A percentile compares a stretch with the other conserved stretches of the same genome.
Conservation (phyloP, 2,329 filamentous ascomycete species). For the Chalara sp. region DNA sequence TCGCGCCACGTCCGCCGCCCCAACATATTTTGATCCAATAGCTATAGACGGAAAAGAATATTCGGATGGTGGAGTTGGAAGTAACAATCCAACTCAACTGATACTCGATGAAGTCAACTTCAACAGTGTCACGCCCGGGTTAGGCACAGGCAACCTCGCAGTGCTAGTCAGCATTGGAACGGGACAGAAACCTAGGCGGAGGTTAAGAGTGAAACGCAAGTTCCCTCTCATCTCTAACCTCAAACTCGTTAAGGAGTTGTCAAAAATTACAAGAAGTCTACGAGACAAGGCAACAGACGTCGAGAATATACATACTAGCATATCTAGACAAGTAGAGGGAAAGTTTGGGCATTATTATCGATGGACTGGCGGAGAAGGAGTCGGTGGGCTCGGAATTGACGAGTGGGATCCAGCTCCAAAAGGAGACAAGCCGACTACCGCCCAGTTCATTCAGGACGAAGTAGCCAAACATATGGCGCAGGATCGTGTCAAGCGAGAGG, state of each 20-base stretch:
- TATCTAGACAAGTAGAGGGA: neutral
- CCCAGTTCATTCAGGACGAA: neutral
- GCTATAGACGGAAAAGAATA: neutral
- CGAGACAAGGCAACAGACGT: neutral
- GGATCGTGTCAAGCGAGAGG: neutral
- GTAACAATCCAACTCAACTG: conserved; percentile 3
- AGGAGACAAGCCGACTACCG: neutral
- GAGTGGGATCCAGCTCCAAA: neutral
- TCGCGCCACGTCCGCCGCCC: conserved; percentile 26
- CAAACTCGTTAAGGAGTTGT: neutral
- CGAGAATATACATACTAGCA: no score
- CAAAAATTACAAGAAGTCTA: neutral
- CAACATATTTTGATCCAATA: conserved; percentile 24
- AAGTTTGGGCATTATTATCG: neutral
- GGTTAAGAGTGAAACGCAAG: neutral
- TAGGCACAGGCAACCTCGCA: neutral
- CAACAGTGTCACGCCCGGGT: neutral
- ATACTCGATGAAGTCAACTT: neutral
- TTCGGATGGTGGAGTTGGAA: conserved; percentile 5
- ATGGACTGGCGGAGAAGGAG: neutral
- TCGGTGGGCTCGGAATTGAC: neutral
- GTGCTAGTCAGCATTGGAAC: neutral
- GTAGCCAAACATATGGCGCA: neutral
- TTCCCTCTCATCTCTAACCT: neutral
- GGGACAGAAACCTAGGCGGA: neutral